Evolutionary conservation across 805 yeast genomes (phyloP), one percentile per base, ranked within the genome.

Genomic region (Kazachstania africana): DNA sequence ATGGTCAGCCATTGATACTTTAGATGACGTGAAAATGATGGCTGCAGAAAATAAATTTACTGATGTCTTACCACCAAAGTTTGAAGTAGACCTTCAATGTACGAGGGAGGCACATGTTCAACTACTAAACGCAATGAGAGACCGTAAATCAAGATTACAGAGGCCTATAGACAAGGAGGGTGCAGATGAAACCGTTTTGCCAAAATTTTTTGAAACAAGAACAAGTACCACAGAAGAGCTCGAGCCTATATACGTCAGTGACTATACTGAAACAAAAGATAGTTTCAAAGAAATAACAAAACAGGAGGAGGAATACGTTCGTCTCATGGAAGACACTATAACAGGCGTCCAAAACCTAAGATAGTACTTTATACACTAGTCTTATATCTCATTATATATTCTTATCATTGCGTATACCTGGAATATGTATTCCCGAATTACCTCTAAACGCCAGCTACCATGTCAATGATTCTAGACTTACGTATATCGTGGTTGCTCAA

Each of bases 1-100:
- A 28, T 87, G 94, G 94, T 76, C 88, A 5, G 93, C 83, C 43
- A 75, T 85, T 30, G 94, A 81, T 45, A 78, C 81, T 0, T 63
- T 88, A 39, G 87, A 83, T 40, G 94, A 82, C 40, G 91, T 84
- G 6, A 68, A 70, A 35, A 63, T 62, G 31, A 64, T 78, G 62
- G 72, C 82, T 1, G 45, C 46, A 45, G 40, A 66, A 53, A 29
- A 66, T 65, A 26, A 63, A 66, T n/a, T 69, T 62, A 45, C 36
- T 19, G 44, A 42, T 13, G 47, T 40, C 6, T 74, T 75, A 47
- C 69, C 68, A 34, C 61, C 56, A 4, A 52, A 43, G 4, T 47
- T 45, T 25, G 61, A 58, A 32, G 35, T 38, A 6, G 38, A 45
- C 28, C 54, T 83, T 31, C 50, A 53, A n/a, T 57, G 63, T 27